Evolutionary conservation across 2,329 filamentous ascomycete genomes (phyloP), one percentile per base, ranked within the genome.

Genomic region (Pseudogymnoascus sp.): DNA sequence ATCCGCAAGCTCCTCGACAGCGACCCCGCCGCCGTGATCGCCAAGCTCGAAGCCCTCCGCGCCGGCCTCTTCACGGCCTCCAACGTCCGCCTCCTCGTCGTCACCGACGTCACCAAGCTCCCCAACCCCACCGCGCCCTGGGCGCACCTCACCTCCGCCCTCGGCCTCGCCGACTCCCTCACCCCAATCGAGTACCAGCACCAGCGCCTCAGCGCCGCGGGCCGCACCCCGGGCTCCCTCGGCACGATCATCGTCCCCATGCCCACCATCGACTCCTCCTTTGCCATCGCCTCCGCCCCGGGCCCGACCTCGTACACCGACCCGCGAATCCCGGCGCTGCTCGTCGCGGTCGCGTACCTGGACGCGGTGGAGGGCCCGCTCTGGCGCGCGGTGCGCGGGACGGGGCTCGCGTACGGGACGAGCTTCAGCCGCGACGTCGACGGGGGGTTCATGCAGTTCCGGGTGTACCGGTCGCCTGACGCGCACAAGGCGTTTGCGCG

Each of bases 321-420:
- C 71, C 87, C 92, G 0, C 83, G 85, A 15, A 80, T 97, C 1
- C 92, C 95, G 0, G 87, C 93, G 1, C 82, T 96, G 61, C 85
- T 96, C 74, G 93, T 99, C 7, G 92, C 93, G 0, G 85, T 92
- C 60, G 87, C 92, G 19, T 97, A 97, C 73, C 87, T 99, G 65
- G 93, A 97, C 72, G 87, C 92, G 0, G 89, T 96, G 17, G 95
- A 99, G 76, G 95, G 95, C 0, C 95, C 95, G 0, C 84, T 99
- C 33, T 97, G 95, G 93, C 89, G 89, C 67, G 91, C 91, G 0
- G 90, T 97, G 60, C 91, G 95, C 57, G 95, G 95, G 63, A 95
- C 91, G 47, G 95, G 95, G 50, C 86, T 97, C 62, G 95, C 95
- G 0, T 99, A 99, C 72, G 93, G 93, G 62, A 88, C 89, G 0